These are phyloP conservation scores for Neonectria coccinea DNA, from an alignment of 2,329 filamentous ascomycete species.

Conservation along the genomic window DNA sequence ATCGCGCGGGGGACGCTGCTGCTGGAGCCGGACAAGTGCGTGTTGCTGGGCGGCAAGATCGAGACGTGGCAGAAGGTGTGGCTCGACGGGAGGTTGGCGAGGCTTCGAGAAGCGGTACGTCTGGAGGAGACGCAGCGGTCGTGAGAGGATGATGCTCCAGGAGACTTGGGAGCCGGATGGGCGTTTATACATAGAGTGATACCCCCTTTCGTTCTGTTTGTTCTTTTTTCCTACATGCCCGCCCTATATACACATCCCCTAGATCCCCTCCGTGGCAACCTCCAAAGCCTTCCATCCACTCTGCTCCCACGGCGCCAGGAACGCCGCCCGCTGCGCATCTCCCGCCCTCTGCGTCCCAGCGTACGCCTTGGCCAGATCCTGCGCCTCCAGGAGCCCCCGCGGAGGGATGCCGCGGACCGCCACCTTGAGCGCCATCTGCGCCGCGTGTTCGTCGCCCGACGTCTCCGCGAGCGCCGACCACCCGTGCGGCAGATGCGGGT, in stretches of 20 bases:
- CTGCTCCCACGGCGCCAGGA: constrained; percentile 83
- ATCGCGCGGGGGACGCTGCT: constrained; percentile 83
- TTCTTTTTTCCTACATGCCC: background rate
- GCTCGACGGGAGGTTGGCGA: constrained; percentile 76
- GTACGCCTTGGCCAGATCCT: constrained; percentile 78
- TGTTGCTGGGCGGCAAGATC: constrained; percentile 88
- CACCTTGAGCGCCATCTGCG: constrained; percentile 85
- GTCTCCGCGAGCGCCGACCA: constrained; percentile 81
- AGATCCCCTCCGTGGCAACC: constrained; percentile 43
- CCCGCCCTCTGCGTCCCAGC: constrained; percentile 76
- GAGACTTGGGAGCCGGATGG: constrained; percentile 1
- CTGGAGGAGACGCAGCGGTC: constrained; percentile 39
- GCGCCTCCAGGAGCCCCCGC: constrained; percentile 72
- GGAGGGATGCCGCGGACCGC: constrained; percentile 81
- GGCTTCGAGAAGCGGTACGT: constrained; percentile 72
- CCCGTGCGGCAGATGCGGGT: constrained; percentile 81
- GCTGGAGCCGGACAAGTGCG: constrained; percentile 75
- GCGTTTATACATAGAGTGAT: constrained; percentile 21
- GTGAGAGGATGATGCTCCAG: background rate
- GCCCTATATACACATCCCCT: background rate
- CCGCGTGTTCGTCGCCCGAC: constrained; percentile 65
- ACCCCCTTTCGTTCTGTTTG: constrained; percentile 8
- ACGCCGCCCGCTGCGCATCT: constrained; percentile 81
- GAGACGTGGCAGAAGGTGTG: constrained; percentile 84
- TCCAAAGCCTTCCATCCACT: constrained; percentile 73